These are phyloP conservation scores for Saturnispora diversa DNA, from an alignment of 805 yeast species.

Conservation along the genomic window DNA sequence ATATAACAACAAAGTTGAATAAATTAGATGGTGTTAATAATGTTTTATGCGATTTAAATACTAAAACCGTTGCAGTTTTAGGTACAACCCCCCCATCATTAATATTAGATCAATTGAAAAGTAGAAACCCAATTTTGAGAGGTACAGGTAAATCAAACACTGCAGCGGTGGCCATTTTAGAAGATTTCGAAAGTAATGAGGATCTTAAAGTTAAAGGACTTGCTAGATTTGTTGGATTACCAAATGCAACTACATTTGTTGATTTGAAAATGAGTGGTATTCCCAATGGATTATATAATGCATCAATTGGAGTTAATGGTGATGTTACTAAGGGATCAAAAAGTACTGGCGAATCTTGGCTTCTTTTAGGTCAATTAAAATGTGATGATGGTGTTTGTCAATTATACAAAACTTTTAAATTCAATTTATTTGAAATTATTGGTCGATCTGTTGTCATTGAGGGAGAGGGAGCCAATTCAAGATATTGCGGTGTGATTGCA, in stretches of 20 bases:
- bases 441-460: conserved; percentile 61
- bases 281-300: conserved; percentile 53
- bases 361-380: conserved; percentile 36
- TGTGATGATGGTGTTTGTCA: conserved; percentile 34
- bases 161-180: conserved; percentile 88
- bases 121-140: conserved; percentile 84
- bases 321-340: conserved; percentile 66
- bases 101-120: conserved; percentile 59
- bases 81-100: conserved; percentile 73
- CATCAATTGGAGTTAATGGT: conserved; percentile 63
- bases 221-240: conserved; percentile 72
- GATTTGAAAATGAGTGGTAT: conserved; percentile 77
- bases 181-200: conserved; percentile 42
- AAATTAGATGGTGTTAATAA: conserved; percentile 42
- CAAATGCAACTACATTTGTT: conserved; percentile 44
- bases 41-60: conserved; percentile 47
- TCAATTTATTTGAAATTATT: conserved; percentile 52
- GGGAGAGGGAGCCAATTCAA: conserved; percentile 29
- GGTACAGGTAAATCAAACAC: conserved; percentile 84
- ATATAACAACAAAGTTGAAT: conserved; percentile 47
- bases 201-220: conserved; percentile 71
- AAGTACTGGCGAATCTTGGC: conserved; percentile 50
- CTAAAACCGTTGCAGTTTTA: conserved; percentile 56
- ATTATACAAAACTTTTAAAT: conserved; percentile 37
- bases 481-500: conserved; percentile 77